Conservation (phyloP, 345 rosid genomes). For the Eucalyptus marginata region DNA sequence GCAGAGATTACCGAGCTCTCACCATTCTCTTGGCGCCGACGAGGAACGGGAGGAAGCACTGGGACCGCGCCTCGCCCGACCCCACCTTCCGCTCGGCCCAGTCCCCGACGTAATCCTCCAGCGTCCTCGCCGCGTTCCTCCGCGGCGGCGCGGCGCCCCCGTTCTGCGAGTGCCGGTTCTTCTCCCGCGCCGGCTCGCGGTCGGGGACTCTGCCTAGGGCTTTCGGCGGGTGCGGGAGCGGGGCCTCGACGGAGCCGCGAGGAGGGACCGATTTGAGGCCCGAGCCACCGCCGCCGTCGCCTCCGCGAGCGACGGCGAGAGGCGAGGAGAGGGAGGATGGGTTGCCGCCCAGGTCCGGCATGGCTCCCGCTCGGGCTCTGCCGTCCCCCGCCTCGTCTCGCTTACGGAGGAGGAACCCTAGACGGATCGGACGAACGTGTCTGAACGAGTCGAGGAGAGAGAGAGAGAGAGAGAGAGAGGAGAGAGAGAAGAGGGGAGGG, state of each 20-base stretch:
- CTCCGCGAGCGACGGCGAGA: slow-evolving; percentile 16
- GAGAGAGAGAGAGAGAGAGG: background rate
- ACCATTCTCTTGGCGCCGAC: slow-evolving; percentile 64
- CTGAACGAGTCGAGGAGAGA: background rate
- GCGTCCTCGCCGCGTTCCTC: slow-evolving; percentile 9
- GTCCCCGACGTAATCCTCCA: slow-evolving; percentile 23
- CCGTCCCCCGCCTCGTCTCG: background rate
- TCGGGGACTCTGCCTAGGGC: background rate
- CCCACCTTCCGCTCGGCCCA: slow-evolving; percentile 41
- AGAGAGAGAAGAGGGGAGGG: background rate
- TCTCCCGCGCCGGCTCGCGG: background rate
- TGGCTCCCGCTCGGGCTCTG: background rate
- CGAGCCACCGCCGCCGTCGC: background rate
- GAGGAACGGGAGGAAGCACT: slow-evolving; percentile 61
- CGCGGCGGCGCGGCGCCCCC: background rate
- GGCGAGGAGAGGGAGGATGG: background rate
- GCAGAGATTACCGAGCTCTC: background rate
- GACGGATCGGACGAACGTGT: background rate
- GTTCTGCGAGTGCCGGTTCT: background rate
- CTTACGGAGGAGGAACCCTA: background rate
- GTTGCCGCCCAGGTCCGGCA: slow-evolving; percentile 41
- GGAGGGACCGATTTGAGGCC: slow-evolving; percentile 2
- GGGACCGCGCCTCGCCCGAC: slow-evolving; percentile 25
- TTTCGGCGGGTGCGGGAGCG: background rate
- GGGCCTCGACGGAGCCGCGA: slow-evolving; percentile 9